Evolutionary conservation across 225 moss, liverwort and hornwort genomes (phyloP).

Genomic region (Marchantia polymorpha): DNA sequence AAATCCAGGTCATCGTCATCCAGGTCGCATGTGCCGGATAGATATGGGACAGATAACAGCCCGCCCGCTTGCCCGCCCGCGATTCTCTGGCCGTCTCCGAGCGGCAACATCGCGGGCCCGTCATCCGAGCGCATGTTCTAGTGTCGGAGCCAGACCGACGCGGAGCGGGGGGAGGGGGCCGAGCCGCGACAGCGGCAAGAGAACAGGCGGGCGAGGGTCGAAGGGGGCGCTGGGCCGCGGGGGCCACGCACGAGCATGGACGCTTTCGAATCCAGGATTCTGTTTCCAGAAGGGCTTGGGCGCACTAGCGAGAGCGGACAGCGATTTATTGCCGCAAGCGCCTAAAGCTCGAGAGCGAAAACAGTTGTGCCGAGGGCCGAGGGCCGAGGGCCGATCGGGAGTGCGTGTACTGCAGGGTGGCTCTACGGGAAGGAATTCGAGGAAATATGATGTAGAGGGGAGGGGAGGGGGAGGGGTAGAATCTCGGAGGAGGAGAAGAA

Average conservation of each 20-base stretch:
- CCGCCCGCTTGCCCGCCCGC: too few species aligned
- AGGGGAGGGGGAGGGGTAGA: background rate
- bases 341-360: too few species aligned
- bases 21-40: too few species aligned
- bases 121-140: too few species aligned
- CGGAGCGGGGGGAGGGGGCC: background rate
- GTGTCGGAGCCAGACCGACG: background rate
- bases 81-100: too few species aligned
- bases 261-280: background rate
- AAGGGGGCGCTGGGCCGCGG: background rate
- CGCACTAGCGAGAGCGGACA: background rate
- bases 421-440: too few species aligned
- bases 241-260: background rate
- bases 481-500: background rate
- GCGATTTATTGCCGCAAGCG: background rate
- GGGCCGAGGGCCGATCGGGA: too few species aligned
- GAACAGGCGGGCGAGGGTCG: background rate
- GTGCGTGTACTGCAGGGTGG: too few species aligned
- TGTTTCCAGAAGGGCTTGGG: background rate
- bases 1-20: too few species aligned
- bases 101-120: too few species aligned
- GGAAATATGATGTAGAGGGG: background rate
- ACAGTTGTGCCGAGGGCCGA: too few species aligned
- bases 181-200: background rate
- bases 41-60: too few species aligned